A percentile compares a stretch with the other conserved stretches of the same genome.
Conservation (phyloP, 179 eudicot species). For the Pouteria campechiana region DNA sequence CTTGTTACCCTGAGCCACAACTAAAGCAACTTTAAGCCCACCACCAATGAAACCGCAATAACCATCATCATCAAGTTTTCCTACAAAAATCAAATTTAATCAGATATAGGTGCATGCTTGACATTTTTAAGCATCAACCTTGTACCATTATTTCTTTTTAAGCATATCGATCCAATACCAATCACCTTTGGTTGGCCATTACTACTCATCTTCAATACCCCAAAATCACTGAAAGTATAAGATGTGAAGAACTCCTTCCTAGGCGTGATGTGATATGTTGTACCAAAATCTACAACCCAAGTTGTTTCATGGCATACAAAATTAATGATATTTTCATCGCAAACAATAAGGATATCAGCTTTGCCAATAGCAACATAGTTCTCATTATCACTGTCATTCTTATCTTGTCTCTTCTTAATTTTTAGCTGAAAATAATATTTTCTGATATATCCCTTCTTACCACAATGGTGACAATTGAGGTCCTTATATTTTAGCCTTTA, state of each 20-base stretch:
- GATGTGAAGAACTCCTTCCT: slow-evolving; percentile 1
- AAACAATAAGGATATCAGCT: neutral
- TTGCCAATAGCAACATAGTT: too few species aligned
- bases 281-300: slow-evolving; percentile 5
- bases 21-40: slow-evolving; percentile 1
- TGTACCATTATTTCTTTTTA: neutral
- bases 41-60: neutral
- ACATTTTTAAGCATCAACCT: slow-evolving; percentile 5
- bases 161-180: slow-evolving; percentile 6
- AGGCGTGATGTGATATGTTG: neutral
- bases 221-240: neutral
- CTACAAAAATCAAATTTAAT: slow-evolving; percentile 9
- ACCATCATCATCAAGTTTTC: slow-evolving; percentile 12
- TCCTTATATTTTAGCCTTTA: neutral
- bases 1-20: slow-evolving; percentile 5
- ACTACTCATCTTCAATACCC: slow-evolving; percentile 1
- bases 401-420: neutral
- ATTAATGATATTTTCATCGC: too few species aligned
- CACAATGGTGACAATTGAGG: neutral
- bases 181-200: neutral
- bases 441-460: neutral
- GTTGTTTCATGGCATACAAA: neutral
- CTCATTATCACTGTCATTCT: neutral
- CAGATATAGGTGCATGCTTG: neutral
- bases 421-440: neutral